Conservation (phyloP, 129 eudicot genomes). For the Ambrosia trifida region DNA sequence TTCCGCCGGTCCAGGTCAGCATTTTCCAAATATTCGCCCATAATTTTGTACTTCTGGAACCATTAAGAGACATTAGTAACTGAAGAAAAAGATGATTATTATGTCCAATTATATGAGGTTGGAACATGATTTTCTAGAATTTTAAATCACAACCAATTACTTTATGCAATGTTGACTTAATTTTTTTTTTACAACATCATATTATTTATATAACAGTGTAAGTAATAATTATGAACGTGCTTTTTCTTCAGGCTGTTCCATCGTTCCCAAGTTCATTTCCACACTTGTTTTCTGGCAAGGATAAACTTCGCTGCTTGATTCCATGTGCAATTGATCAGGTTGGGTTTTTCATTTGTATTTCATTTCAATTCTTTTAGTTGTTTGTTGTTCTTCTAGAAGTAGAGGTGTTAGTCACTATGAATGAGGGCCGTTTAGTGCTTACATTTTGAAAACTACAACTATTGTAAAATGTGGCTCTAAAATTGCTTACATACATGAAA, state of each 20-base stretch:
- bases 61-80: neutral
- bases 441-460: neutral
- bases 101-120: neutral
- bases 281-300: conserved; percentile 78
- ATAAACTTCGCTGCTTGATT: conserved; percentile 81
- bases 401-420: neutral
- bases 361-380: neutral
- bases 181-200: neutral
- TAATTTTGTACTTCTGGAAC: neutral
- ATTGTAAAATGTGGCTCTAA: neutral
- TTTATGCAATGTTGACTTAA: neutral
- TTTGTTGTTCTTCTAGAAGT: neutral
- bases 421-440: conserved; percentile 3
- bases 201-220: no score
- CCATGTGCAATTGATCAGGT: conserved; percentile 99
- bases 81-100: neutral
- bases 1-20: conserved; percentile 90
- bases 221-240: neutral
- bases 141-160: neutral
- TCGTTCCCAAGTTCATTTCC: conserved; percentile 97
- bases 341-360: neutral
- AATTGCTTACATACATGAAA: neutral
- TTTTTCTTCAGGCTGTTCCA: conserved; percentile 74
- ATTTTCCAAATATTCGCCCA: neutral
- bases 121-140: neutral